Evolutionary conservation across 2,329 filamentous ascomycete genomes (phyloP).

Genomic region (Pseudopyricularia cyperi): DNA sequence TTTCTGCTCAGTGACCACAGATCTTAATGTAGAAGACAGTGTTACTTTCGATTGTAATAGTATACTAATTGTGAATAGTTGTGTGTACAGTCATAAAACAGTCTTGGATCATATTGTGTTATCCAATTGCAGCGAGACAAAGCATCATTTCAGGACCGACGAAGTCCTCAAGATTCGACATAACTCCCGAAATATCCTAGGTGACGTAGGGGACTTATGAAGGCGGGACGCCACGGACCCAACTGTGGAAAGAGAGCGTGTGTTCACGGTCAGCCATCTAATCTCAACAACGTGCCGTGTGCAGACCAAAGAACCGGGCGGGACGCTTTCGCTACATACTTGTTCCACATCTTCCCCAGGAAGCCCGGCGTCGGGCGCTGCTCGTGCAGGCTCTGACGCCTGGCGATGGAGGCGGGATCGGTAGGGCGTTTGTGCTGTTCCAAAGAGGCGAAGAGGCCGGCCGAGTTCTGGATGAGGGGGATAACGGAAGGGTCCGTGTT

Average conservation of each 20-base stretch:
- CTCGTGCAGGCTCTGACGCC: slow-evolving; percentile 41
- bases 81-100: no score
- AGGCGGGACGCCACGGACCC: neutral
- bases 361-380: slow-evolving; percentile 35
- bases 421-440: slow-evolving; percentile 34
- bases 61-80: no score
- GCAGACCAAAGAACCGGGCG: neutral
- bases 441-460: slow-evolving; percentile 37
- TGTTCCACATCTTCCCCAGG: slow-evolving; percentile 43
- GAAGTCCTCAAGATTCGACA: no score
- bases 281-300: neutral
- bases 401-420: slow-evolving; percentile 26
- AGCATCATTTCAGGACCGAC: no score
- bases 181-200: no score
- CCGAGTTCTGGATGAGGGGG: slow-evolving; percentile 1
- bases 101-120: no score
- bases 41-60: no score
- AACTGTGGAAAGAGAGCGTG: neutral
- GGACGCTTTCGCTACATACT: slow-evolving; percentile 22
- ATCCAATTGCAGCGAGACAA: no score
- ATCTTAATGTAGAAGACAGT: no score
- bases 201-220: no score
- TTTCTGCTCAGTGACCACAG: no score
- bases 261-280: neutral
- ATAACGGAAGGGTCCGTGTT: neutral